Conservation (phyloP, 2,329 filamentous ascomycete genomes). For the Thermothelomyces thermophilus region DNA sequence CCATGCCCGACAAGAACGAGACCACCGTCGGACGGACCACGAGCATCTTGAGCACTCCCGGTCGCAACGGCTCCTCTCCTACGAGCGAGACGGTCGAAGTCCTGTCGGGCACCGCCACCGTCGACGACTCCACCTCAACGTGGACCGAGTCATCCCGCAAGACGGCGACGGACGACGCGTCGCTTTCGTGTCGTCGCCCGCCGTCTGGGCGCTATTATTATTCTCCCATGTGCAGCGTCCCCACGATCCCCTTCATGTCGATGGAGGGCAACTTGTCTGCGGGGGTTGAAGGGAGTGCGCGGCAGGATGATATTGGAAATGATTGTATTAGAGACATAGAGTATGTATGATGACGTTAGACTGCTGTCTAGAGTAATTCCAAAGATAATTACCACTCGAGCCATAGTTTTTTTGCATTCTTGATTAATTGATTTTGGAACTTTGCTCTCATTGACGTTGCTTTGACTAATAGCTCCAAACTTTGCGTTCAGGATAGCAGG, state of each 20-base stretch:
- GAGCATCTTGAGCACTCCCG: conserved; percentile 3
- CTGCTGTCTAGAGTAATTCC: too few species aligned
- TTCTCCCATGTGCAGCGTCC: not conserved
- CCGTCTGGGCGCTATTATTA: not conserved
- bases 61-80: not conserved
- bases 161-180: not conserved
- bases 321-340: too few species aligned
- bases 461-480: too few species aligned
- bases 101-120: not conserved
- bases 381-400: too few species aligned
- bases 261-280: conserved; percentile 1
- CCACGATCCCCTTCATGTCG: not conserved
- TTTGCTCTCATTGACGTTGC: too few species aligned
- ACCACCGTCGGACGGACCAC: not conserved
- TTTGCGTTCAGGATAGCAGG: too few species aligned
- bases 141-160: not conserved
- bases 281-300: not conserved
- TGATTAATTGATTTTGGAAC: too few species aligned
- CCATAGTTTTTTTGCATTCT: too few species aligned
- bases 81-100: conserved; percentile 13
- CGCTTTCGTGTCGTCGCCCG: not conserved
- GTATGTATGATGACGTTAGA: too few species aligned
- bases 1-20: conserved; percentile 14
- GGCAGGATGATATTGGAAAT: too few species aligned
- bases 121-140: not conserved